Percentiles rank a stretch among this genome's conserved stretches.
Evolutionary conservation across 805 yeast species (phyloP).

Genomic region (Hemisphaericaspora nanyangensis): DNA sequence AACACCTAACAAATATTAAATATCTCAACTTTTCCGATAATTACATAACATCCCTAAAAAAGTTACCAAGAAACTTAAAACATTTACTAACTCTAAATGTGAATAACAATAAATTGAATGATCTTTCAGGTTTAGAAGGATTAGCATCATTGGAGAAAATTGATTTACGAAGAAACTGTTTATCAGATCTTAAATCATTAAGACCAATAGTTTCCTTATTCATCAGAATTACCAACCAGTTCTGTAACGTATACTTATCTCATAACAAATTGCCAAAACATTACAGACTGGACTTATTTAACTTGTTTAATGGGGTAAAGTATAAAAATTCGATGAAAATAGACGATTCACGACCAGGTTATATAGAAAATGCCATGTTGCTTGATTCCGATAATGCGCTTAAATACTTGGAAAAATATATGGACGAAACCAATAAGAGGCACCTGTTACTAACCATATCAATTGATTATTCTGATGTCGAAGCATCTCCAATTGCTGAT

Average conservation of each 20-base stretch:
- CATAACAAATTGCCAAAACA: slow-evolving; percentile 44
- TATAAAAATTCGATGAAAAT: slow-evolving; percentile 46
- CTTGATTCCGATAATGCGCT: slow-evolving; percentile 48
- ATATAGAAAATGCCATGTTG: slow-evolving; percentile 53
- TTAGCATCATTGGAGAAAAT: slow-evolving; percentile 44
- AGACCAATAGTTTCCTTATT: slow-evolving; percentile 35
- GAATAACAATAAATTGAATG: slow-evolving; percentile 43
- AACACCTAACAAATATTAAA: slow-evolving; percentile 44
- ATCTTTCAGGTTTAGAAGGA: slow-evolving; percentile 43
- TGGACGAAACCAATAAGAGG: slow-evolving; percentile 5
- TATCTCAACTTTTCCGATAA: slow-evolving; percentile 44
- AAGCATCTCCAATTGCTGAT: neutral
- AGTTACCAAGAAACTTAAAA: slow-evolving; percentile 31
- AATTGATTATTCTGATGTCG: neutral
- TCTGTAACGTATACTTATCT: slow-evolving; percentile 36
- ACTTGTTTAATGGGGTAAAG: slow-evolving; percentile 51
- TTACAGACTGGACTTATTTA: slow-evolving; percentile 52
- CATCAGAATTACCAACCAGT: slow-evolving; percentile 26
- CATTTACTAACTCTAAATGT: slow-evolving; percentile 45
- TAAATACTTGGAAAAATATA: slow-evolving; percentile 38
- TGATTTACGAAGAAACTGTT: slow-evolving; percentile 48
- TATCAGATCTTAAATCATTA: slow-evolving; percentile 30
- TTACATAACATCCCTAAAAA: slow-evolving; percentile 30
- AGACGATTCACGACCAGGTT: slow-evolving; percentile 60
- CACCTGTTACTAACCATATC: slow-evolving; percentile 3